These are phyloP conservation scores for Chytriomyces sp. DNA, from an alignment of 192 early-diverging fungal genomes.

Conservation along the genomic window DNA sequence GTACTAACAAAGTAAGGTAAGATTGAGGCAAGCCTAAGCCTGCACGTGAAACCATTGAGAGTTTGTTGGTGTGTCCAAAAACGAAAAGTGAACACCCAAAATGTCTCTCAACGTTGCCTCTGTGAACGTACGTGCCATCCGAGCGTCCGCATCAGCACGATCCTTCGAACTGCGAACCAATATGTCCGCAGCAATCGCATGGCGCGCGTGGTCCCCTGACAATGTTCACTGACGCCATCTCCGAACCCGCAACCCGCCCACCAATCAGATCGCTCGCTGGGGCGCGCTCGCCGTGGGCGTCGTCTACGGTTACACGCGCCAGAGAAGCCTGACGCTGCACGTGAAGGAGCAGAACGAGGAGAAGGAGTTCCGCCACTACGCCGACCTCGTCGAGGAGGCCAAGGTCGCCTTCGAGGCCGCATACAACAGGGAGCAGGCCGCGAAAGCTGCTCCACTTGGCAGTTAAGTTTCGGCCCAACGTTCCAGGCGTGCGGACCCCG, in stretches of 20 bases:
- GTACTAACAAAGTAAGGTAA: too few species aligned
- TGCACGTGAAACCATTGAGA: too few species aligned
- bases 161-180: neutral
- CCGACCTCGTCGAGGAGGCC: conserved; percentile 54
- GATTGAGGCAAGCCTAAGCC: too few species aligned
- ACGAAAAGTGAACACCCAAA: too few species aligned
- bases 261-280: conserved; percentile 48
- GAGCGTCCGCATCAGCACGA: neutral
- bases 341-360: conserved; percentile 46
- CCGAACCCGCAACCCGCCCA: neutral
- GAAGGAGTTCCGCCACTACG: conserved; percentile 33
- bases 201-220: neutral
- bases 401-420: conserved; percentile 56
- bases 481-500: too few species aligned
- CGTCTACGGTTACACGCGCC: conserved; percentile 50
- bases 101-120: conserved; percentile 51
- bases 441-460: conserved; percentile 43
- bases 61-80: too few species aligned
- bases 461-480: too few species aligned
- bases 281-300: conserved; percentile 49
- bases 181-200: neutral
- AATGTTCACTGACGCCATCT: neutral
- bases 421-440: conserved; percentile 48
- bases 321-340: conserved; percentile 42
- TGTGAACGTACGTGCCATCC: conserved; percentile 44